Evolutionary conservation across 345 rosid genomes (phyloP), one percentile per base, ranked within the genome.

Genomic region (Moringa oleifera): DNA sequence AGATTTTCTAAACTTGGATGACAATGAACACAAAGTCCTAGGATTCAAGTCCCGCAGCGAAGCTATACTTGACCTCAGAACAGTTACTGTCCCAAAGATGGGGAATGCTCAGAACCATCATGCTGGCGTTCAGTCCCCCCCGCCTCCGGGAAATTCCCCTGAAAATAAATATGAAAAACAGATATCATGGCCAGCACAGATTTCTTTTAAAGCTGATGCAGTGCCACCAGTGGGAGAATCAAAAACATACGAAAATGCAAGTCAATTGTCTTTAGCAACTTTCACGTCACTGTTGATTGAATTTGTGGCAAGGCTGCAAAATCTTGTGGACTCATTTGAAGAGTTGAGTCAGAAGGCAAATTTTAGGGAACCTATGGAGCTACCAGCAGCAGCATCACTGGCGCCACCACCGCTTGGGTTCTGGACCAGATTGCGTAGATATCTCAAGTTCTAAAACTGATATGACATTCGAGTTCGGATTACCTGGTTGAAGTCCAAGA

Each of bases 221-320:
- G 5, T 23, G 5, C 77, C 74, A 2, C 60, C 37, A 10, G 19
- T 79, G 25, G 91, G 83, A 69, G 82, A 73, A 13, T 87, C 96
- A 11, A 80, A 75, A 63, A 78, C 91, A 24, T 93, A 85, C 24
- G 96, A 90, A 65, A 90, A 93, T 67, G 97, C 96, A 2, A 89
- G 94, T 23, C 91, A 96, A 0, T 70, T 93, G 80, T 89, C 97
- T 21, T 68, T 93, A 12, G 98, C 97, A 2, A 93, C 98, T n/a
- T 93, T 93, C 25, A 46, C 90, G 1, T 89, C 98, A 0, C 88
- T 85, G 21, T 71, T 93, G 65, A 87, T 90, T 20, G 98, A 92
- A 70, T 89, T 89, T 20, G 94, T 93, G 8, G 97, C 98, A 45
- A 76, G 97, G 81, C 79, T 89, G 55, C 83, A 87, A 61, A 80